phyloP scores from a whole-genome alignment of 345 rosid species.

The Sisymbrium altissimum region DNA sequence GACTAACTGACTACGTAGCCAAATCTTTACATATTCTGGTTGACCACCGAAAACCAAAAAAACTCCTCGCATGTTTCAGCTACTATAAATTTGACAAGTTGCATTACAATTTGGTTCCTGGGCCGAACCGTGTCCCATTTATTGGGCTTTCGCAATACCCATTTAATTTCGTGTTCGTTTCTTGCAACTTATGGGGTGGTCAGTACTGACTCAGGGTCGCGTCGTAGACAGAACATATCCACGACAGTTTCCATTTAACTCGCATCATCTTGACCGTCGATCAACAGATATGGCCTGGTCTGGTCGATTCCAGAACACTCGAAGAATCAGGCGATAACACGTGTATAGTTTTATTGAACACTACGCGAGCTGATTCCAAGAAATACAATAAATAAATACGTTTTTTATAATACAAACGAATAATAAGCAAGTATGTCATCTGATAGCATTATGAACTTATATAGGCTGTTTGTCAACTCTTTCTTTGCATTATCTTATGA shows the following conservation, averaged over 20 bases:
- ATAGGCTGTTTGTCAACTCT: slow-evolving; percentile 12
- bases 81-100: background rate
- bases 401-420: background rate
- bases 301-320: background rate
- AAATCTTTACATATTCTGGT: too few relatives aligned
- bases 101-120: background rate
- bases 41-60: too few relatives aligned
- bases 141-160: background rate
- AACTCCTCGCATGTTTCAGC: background rate
- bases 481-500: background rate
- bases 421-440: slow-evolving; percentile 29
- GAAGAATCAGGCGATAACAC: background rate
- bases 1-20: too few relatives aligned
- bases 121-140: background rate
- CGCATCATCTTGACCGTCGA: background rate
- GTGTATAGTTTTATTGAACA: background rate
- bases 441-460: background rate
- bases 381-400: background rate
- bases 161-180: background rate
- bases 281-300: background rate
- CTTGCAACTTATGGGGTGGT: background rate
- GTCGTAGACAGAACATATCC: too few relatives aligned
- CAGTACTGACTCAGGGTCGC: too few relatives aligned
- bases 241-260: background rate
- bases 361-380: background rate